These are phyloP conservation scores for Apostasia shenzhenica DNA, from an alignment of 106 monocot species.

Conservation along the genomic window DNA sequence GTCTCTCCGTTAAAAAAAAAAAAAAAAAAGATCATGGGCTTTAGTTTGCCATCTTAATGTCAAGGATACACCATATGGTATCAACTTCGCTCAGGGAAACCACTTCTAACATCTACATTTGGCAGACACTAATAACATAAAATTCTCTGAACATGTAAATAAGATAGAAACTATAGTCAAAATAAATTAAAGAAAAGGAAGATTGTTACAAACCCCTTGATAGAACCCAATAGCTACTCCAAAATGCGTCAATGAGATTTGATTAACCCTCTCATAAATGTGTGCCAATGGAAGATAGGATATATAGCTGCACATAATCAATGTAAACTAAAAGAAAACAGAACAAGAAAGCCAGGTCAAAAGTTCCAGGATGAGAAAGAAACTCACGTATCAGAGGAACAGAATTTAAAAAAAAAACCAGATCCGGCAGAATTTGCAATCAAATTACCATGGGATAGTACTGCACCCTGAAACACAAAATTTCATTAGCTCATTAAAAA, in stretches of 20 bases:
- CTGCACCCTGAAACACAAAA: conserved; percentile 53
- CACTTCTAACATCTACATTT: no score
- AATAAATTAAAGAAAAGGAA: not conserved
- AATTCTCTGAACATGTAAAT: no score
- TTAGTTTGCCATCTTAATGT: no score
- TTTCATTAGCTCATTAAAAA: not conserved
- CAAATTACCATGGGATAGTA: conserved; percentile 78
- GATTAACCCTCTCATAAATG: conserved; percentile 87
- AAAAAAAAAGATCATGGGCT: no score
- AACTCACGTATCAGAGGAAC: conserved; percentile 77
- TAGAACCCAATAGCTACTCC: conserved; percentile 93
- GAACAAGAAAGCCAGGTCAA: not conserved
- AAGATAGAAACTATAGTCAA: no score
- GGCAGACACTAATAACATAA: no score
- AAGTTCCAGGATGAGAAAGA: not conserved
- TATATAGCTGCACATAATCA: conserved; percentile 57
- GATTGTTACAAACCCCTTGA: conserved; percentile 64
- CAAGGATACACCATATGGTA: no score
- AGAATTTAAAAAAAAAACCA: conserved; percentile 31
- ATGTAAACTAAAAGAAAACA: not conserved
- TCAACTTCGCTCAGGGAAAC: no score
- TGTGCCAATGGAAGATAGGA: conserved; percentile 98
- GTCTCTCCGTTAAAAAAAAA: no score
- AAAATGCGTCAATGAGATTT: conserved; percentile 49
- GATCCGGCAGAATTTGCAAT: conserved; percentile 83